Evolutionary conservation across 2,329 filamentous ascomycete genomes (phyloP), one percentile per base, ranked within the genome.

Genomic region (Mycosphaerella sp.): DNA sequence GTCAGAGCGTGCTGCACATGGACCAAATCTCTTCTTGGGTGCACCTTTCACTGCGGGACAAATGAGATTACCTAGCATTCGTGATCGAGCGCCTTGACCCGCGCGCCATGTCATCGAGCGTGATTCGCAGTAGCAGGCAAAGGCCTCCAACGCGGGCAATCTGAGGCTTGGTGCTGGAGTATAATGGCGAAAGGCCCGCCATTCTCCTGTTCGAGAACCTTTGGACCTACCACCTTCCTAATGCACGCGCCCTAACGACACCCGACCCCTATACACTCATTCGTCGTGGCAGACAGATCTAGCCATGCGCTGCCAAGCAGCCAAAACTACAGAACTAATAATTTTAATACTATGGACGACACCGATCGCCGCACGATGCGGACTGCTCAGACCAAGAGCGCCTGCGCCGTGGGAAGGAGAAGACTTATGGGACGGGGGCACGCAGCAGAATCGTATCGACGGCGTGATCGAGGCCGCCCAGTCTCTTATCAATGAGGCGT

Each of bases 381-480:
- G 36, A 14, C 36, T 28, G 8, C 17, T 40, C 16, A 25, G 40
- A 18, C 34, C 21, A 45, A 40, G 49, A 39, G 27, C 14, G 34
- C 32, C 27, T 21, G n/a, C 30, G 21, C 14, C 44, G 18, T 30
- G 25, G 34, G 44, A 34, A 36, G 30, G 25, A 46, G 30, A 41
- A 13, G 39, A 32, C 27, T 25, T 41, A 27, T 49, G 37, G 45
- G 30, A 34, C 13, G 28, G 25, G 13, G 39, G 41, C 32, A 14
- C 32, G 18, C 37, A 49, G 14, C n/a, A 21, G 13, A 52, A 32
- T 41, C 30, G 44, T 14, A 50, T 50, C 34, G 48, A 50, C 25
- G 27, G 21, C 5, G 35, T 50, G 34, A 35, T 13, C 41, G 36
- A 50, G 13, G 48, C 48, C 41, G 41, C 41, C 21, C 12, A 44